Conservation (phyloP, 2,329 filamentous ascomycete genomes). For the Alternaria brassicae region DNA sequence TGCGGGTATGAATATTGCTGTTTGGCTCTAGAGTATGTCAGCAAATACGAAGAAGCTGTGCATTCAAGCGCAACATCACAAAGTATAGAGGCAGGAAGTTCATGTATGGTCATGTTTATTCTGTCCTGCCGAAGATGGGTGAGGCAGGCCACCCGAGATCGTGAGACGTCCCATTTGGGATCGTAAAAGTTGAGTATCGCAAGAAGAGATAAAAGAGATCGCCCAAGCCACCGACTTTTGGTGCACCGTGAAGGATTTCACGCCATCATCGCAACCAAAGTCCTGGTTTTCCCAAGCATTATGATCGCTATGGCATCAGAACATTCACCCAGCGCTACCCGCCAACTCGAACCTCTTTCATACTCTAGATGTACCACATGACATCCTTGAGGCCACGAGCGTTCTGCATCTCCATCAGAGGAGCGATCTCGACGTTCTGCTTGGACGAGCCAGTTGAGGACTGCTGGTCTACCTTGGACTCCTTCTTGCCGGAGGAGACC, state of each 20-base stretch:
- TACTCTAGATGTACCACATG: conserved; percentile 60
- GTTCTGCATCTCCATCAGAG: conserved; percentile 53
- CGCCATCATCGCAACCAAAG: conserved; percentile 4
- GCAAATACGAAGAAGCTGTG: background rate
- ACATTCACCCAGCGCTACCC: background rate
- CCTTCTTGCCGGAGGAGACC: conserved; percentile 50
- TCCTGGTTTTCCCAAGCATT: background rate
- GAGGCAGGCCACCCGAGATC: background rate
- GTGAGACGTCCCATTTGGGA: background rate
- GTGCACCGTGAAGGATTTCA: conserved; percentile 1
- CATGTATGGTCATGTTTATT: background rate
- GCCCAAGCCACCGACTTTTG: conserved; percentile 7
- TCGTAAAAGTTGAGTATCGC: conserved; percentile 1
- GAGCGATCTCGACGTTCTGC: conserved; percentile 45
- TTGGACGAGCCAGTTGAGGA: conserved; percentile 42
- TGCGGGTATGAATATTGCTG: background rate
- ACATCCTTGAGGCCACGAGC: conserved; percentile 49
- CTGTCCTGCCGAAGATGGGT: background rate
- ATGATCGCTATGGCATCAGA: background rate
- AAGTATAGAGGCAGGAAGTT: background rate
- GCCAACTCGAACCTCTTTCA: background rate
- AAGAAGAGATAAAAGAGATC: background rate
- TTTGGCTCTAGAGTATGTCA: background rate
- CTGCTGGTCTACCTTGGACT: conserved; percentile 37
- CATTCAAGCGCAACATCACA: background rate